phyloP scores from a whole-genome alignment of 495 filamentous ascomycete genomes.

The Aspergillus homomorphus region DNA sequence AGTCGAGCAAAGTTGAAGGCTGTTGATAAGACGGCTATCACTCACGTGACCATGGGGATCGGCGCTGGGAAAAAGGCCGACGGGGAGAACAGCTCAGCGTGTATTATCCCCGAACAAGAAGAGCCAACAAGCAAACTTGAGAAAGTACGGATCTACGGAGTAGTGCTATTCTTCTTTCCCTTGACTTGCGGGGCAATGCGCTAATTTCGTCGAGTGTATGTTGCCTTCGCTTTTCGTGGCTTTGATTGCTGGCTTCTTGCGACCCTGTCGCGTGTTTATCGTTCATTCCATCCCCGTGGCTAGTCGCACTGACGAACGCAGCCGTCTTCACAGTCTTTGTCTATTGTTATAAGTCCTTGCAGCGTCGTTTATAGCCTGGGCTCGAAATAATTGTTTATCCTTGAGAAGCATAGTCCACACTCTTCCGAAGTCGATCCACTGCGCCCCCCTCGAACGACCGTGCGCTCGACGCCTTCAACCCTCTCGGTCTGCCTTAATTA shows the following conservation, averaged over 20 bases:
- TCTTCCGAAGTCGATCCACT: neutral
- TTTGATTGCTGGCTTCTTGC: neutral
- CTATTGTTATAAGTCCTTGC: neutral
- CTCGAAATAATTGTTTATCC: neutral
- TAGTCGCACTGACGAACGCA: neutral
- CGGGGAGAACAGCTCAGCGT: constrained; percentile 6
- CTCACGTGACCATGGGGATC: constrained; percentile 3
- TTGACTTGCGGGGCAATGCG: neutral
- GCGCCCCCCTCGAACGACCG: neutral
- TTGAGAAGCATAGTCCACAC: neutral
- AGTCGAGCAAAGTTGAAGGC: neutral
- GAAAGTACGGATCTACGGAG: neutral
- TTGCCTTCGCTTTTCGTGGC: neutral
- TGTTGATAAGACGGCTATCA: neutral
- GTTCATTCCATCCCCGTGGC: neutral
- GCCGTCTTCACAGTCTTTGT: neutral
- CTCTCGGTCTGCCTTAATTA: neutral
- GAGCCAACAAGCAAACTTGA: neutral
- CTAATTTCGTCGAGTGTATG: neutral
- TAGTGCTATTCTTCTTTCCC: neutral
- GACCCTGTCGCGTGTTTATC: constrained; percentile 2
- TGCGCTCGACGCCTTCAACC: neutral
- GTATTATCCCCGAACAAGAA: neutral
- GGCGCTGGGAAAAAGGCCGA: constrained; percentile 4
- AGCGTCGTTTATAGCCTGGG: neutral